Percentiles rank a stretch among this genome's conserved stretches.
These are phyloP conservation scores for Xylaria sp. DNA, from an alignment of 2,329 filamentous ascomycete species.

Conservation along the genomic window DNA sequence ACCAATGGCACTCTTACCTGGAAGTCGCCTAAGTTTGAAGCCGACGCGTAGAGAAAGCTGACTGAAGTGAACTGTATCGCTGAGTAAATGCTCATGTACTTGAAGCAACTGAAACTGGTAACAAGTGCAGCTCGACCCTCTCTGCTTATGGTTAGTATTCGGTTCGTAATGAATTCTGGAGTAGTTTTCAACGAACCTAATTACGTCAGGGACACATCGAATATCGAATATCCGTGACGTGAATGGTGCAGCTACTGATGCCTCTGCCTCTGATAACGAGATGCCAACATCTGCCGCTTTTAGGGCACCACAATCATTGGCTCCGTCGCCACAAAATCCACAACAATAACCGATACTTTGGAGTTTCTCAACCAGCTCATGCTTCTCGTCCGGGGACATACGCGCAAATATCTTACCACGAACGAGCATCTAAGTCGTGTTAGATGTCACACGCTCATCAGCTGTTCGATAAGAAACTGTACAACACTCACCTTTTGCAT, in stretches of 20 bases:
- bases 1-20: slow-evolving; percentile 63
- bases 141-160: slow-evolving; percentile 55
- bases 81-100: slow-evolving; percentile 99
- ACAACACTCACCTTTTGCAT: slow-evolving; percentile 69
- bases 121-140: slow-evolving; percentile 94
- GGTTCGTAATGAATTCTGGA: not conserved
- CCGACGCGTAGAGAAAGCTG: slow-evolving; percentile 93
- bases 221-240: slow-evolving; percentile 97
- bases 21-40: slow-evolving; percentile 95
- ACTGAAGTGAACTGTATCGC: slow-evolving; percentile 99
- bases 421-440: slow-evolving; percentile 80
- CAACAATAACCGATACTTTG: slow-evolving; percentile 96
- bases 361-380: slow-evolving; percentile 95
- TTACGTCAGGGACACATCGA: slow-evolving; percentile 91
- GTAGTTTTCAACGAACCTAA: slow-evolving; percentile 65
- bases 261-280: slow-evolving; percentile 95
- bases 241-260: slow-evolving; percentile 97
- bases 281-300: slow-evolving; percentile 98
- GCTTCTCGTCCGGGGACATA: slow-evolving; percentile 99
- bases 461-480: not conserved
- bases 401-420: slow-evolving; percentile 93
- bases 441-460: slow-evolving; percentile 17
- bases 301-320: slow-evolving; percentile 95
- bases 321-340: slow-evolving; percentile 96
- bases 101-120: slow-evolving; percentile 99